These are phyloP conservation scores for Apiospora aurea DNA, from an alignment of 2,329 filamentous ascomycete genomes.

Conservation along the genomic window DNA sequence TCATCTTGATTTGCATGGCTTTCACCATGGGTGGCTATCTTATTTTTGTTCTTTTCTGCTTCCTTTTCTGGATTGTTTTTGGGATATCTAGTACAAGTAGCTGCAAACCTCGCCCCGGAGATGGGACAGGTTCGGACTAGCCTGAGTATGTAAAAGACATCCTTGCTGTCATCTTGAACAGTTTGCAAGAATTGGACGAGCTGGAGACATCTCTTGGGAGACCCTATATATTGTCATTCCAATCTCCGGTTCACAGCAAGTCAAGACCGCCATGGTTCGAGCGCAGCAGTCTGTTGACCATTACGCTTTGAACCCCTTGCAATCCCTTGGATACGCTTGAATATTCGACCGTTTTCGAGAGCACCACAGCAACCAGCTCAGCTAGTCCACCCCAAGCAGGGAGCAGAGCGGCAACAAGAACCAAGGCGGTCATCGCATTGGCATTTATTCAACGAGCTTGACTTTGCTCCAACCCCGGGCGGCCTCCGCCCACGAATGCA, in stretches of 20 bases:
- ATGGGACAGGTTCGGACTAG: not conserved
- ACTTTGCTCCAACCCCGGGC: conserved; percentile 47
- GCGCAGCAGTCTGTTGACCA: not conserved
- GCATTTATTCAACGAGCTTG: conserved; percentile 43
- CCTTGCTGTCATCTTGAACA: not conserved
- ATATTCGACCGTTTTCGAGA: not conserved
- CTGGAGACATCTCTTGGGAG: not conserved
- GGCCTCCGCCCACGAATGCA: conserved; percentile 44
- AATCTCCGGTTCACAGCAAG: not conserved
- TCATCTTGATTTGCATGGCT: not conserved
- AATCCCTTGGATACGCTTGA: not conserved
- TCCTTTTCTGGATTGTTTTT: not conserved
- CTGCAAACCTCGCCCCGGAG: not conserved
- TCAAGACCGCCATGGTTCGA: not conserved
- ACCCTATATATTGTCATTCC: not conserved
- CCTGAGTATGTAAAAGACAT: not conserved
- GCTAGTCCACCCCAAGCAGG: not conserved
- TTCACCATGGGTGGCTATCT: not conserved
- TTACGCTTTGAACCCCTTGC: not conserved
- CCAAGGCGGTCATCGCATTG: not conserved
- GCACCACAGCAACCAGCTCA: not conserved
- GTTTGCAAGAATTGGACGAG: not conserved
- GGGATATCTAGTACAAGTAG: not conserved
- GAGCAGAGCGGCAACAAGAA: not conserved
- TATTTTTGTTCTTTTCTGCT: not conserved